Percentiles rank a stretch among this genome's conserved stretches.
These are phyloP conservation scores for Zopfia rhizophila DNA, from an alignment of 2,329 filamentous ascomycete genomes.

Conservation along the genomic window DNA sequence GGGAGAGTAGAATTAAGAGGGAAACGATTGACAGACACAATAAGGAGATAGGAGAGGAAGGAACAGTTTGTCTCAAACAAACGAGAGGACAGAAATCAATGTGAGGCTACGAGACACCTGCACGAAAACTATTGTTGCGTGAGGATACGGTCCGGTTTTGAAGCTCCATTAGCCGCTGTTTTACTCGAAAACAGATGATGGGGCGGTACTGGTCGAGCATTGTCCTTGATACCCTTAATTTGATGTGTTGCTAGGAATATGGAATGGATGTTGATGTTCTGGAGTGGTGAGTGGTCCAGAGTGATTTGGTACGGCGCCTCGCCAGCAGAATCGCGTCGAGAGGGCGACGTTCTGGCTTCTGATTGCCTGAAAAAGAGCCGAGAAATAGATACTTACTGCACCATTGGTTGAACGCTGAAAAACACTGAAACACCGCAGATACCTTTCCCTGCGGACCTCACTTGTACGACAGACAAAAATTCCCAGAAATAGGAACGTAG, in stretches of 20 bases:
- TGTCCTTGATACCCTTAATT: conserved; percentile 31
- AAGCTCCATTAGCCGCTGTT: conserved; percentile 53
- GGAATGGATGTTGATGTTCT: conserved; percentile 7
- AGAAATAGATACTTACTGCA: too few relatives aligned
- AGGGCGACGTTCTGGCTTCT: background rate
- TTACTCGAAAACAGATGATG: conserved; percentile 42
- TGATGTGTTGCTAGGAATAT: conserved; percentile 34
- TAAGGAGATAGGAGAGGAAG: conserved; percentile 35
- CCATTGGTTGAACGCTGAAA: too few relatives aligned
- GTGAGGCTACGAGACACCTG: conserved; percentile 34
- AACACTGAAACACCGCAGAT: too few relatives aligned
- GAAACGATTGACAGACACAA: conserved; percentile 42
- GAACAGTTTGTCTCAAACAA: conserved; percentile 37
- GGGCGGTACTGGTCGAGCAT: conserved; percentile 46
- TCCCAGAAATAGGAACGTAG: too few relatives aligned
- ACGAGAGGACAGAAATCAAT: conserved; percentile 33
- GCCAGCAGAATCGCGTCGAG: conserved; percentile 2
- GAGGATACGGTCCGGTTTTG: conserved; percentile 45
- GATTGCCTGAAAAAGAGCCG: conserved; percentile 9
- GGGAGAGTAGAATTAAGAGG: conserved; percentile 41
- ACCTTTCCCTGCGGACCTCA: too few relatives aligned
- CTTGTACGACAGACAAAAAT: too few relatives aligned
- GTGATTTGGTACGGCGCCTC: conserved; percentile 14
- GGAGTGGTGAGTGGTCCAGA: conserved; percentile 43
- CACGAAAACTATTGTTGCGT: conserved; percentile 34